Evolutionary conservation across 2,329 filamentous ascomycete genomes (phyloP), one percentile per base, ranked within the genome.

Genomic region (Cladophialophora exuberans): DNA sequence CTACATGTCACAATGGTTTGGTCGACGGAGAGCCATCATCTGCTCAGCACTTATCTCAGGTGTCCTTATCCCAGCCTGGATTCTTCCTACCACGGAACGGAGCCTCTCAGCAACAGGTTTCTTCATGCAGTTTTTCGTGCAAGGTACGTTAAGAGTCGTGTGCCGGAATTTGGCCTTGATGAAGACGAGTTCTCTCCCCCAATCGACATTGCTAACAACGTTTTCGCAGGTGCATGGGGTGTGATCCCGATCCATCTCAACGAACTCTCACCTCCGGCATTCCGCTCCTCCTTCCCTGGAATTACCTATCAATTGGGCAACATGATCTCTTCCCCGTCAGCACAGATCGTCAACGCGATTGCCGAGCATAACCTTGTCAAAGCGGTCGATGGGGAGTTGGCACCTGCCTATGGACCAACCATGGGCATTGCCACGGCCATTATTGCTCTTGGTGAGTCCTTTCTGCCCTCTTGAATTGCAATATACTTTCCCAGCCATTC

Each of bases 341-440:
- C 88, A 0, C 88, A 91, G 69, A 91, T 92, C 43, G 85, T 91
- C 67, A 90, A 90, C 57, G 86, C 85, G 10, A 79, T 91, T 46
- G 79, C 88, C 1, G 87, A 91, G 65, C 80, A 74, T 39, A 78
- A 78, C 28, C 79, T 79, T 33, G 75, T 90, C 41, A 82, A 70
- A 0, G 76, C 79, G 35, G 66, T 67, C 4, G 73, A 76, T 7
- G 87, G 87, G 2, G 69, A 83, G 52, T 69, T 67, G 3, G 87
- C 84, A 1, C 82, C 88, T 46, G 86, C 86, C 0, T 91, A 91
- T 62, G 88, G 87, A 0, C 87, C 85, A 0, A 82, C 82, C 13
- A 92, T 90, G 88, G 88, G 81, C 10, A 76, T 90, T 52, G 87
- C 85, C 3, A 91, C 88, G 2, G 88, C 85, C 1, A 91, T 92